These are phyloP conservation scores for Neurospora sp. DNA, from an alignment of 495 filamentous ascomycete genomes.

Conservation along the genomic window DNA sequence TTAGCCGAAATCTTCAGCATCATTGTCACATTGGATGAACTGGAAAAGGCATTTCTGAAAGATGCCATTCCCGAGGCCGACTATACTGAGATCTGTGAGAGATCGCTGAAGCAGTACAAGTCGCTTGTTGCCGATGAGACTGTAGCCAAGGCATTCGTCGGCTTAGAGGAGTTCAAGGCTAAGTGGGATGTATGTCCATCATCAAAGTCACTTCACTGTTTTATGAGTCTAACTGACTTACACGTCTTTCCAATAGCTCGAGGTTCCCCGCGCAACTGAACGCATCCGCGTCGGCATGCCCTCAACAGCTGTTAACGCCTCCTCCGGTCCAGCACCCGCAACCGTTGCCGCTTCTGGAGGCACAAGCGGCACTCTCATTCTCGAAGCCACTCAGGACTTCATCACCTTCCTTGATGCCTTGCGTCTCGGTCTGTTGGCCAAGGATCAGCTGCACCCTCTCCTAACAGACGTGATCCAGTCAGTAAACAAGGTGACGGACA, in stretches of 20 bases:
- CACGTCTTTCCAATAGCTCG: constrained; percentile 47
- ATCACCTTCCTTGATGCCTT: constrained; percentile 96
- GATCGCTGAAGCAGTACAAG: constrained; percentile 93
- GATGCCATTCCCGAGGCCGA: constrained; percentile 86
- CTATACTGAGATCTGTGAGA: constrained; percentile 90
- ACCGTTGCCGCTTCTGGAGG: constrained; percentile 39
- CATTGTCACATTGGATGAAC: constrained; percentile 84
- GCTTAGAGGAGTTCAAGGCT: constrained; percentile 87
- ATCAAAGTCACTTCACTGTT: not conserved
- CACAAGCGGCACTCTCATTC: constrained; percentile 63
- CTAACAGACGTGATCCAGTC: constrained; percentile 90
- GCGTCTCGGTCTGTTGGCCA: constrained; percentile 77
- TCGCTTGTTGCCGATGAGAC: constrained; percentile 81
- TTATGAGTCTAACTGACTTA: not conserved
- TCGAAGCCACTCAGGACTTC: constrained; percentile 90
- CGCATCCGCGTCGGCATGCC: constrained; percentile 81
- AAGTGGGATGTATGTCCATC: constrained; percentile 68
- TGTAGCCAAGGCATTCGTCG: constrained; percentile 71
- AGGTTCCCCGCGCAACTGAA: constrained; percentile 89
- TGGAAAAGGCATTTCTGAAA: constrained; percentile 95
- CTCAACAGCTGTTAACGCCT: constrained; percentile 48
- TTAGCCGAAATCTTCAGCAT: constrained; percentile 97
- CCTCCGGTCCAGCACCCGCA: constrained; percentile 33
- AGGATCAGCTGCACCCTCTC: constrained; percentile 90
- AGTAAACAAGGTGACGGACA: constrained; percentile 89